phyloP scores from a whole-genome alignment of 208 protist genomes.

The Kentomonas sorsogonicus region DNA sequence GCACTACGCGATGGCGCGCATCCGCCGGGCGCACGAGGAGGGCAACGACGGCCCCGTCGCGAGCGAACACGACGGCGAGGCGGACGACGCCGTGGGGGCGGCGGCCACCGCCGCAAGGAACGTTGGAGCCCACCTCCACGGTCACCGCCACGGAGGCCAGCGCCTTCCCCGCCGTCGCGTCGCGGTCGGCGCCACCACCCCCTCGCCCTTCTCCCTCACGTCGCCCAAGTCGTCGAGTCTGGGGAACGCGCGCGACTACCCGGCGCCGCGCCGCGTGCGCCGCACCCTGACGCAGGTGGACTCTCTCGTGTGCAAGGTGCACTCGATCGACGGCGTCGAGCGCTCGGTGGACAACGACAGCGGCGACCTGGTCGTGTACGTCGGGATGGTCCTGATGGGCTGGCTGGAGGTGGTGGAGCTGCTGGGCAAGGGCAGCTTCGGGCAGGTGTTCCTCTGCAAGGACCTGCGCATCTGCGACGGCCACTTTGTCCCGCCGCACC shows the following conservation, averaged over 20 bases:
- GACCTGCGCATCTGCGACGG: conserved; percentile 64
- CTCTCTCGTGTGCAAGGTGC: conserved; percentile 47
- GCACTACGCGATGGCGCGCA: conserved; percentile 16
- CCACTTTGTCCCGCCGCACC: conserved; percentile 62
- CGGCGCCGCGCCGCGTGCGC: conserved; percentile 8
- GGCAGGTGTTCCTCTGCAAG: conserved; percentile 84
- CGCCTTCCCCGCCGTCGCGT: conserved; percentile 13
- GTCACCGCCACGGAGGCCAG: conserved; percentile 8
- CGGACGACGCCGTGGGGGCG: background rate
- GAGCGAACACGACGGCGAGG: background rate
- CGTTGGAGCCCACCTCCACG: too few species aligned
- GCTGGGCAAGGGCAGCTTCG: conserved; percentile 75
- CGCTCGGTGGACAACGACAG: conserved; percentile 75
- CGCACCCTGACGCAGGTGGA: conserved; percentile 39
- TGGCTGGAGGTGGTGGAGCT: conserved; percentile 80
- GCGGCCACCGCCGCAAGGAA: too few species aligned
- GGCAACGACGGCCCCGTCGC: background rate
- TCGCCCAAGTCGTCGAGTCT: conserved; percentile 5
- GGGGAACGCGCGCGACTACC: background rate
- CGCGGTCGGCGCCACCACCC: conserved; percentile 5
- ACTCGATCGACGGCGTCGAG: conserved; percentile 57
- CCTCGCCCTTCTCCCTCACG: conserved; percentile 1
- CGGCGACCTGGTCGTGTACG: conserved; percentile 69
- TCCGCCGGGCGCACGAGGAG: conserved; percentile 12
- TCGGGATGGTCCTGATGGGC: conserved; percentile 76